These are phyloP conservation scores for Kernera saxatilis DNA, from an alignment of 345 rosid genomes.

Conservation along the genomic window DNA sequence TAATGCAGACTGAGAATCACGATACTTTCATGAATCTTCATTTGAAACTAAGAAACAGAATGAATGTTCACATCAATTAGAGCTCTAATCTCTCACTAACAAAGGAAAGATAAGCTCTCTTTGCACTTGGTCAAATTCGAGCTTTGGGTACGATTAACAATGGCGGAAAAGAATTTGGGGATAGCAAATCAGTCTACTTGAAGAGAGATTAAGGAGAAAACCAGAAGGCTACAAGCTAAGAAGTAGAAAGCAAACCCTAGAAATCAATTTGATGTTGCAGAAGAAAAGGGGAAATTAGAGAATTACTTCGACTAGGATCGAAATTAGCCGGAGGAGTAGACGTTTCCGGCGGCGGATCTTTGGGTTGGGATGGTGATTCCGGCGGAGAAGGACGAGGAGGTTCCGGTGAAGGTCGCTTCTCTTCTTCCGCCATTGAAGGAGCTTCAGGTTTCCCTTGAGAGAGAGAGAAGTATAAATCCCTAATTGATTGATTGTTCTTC, in stretches of 20 bases:
- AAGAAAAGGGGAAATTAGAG: background rate
- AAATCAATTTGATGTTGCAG: background rate
- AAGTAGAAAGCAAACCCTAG: constrained; percentile 14
- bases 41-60: background rate
- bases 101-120: background rate
- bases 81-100: background rate
- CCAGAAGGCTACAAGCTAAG: background rate
- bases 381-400: constrained; percentile 23
- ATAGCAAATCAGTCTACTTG: background rate
- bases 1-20: background rate
- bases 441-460: background rate
- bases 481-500: background rate
- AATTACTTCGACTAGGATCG: constrained; percentile 85
- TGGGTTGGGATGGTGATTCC: background rate
- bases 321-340: constrained; percentile 35
- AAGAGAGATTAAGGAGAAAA: background rate
- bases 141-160: background rate
- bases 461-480: background rate
- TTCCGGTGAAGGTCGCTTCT: constrained; percentile 24
- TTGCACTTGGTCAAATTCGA: background rate
- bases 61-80: background rate
- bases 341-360: constrained; percentile 16
- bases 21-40: background rate
- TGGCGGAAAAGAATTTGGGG: background rate
- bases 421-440: constrained; percentile 40